Evolutionary conservation across 2,329 filamentous ascomycete species (phyloP), one percentile per base, ranked within the genome.

Genomic region (Epicoccum nigrum): DNA sequence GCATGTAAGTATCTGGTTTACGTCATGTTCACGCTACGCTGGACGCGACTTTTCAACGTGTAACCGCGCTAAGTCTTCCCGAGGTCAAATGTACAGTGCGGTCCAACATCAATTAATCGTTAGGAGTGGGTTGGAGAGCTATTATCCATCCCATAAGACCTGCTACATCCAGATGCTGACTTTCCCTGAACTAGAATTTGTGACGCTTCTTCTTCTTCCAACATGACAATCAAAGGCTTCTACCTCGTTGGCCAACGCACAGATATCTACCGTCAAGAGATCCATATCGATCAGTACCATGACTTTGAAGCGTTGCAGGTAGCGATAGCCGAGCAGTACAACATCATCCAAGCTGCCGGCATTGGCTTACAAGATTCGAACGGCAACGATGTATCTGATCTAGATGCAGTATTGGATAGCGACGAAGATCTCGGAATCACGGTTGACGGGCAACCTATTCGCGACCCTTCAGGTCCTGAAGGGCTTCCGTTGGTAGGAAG

Each of bases 371-470:
- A 58, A 31, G 54, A 58, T 39, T 16, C 54, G 20, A 45, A 54
- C 8, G 56, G 54, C 11, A 20, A 56, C 1, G 46, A 54, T 7
- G 31, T 58, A 7, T 41, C 37, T 13, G 54, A 58, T 31, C 30
- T 58, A 21, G 56, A 58, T 13, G 56, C 50, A 13, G 50, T 58
- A 1, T 21, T 58, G 5, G 56, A 58, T 20, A 25, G 9, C 19
- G 27, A 55, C 15, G 53, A 45, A 20, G 50, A 67, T 7, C 56
- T 71, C 25, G 61, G 54, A 46, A 73, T 83, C 55, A 76, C 74
- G 4, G 74, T 83, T 13, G 80, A 82, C 50, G 79, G 80, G 16
- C 73, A 79, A 27, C 45, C 55, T 2, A 76, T 83, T 7, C 78
- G 77, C 1, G 71, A 77, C 2, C 54, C 62, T 2, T 67, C 64